Percentiles rank a stretch among this genome's conserved stretches.
These are phyloP conservation scores for Puccinia sorghi DNA, from an alignment of 1,284 basidiomycete species.

Conservation along the genomic window DNA sequence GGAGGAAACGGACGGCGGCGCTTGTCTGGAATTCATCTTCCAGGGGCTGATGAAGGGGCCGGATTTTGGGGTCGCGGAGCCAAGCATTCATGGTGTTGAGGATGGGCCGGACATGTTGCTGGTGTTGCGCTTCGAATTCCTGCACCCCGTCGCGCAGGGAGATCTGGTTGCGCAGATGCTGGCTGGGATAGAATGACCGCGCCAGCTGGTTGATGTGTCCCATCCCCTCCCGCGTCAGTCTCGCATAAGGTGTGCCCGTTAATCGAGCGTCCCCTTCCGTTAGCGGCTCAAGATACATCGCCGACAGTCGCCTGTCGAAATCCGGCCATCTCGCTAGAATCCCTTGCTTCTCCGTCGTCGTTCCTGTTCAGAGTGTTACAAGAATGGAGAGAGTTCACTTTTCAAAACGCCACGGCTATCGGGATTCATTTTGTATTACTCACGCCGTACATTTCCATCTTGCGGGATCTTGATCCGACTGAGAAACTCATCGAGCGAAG, in stretches of 20 bases:
- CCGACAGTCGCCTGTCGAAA: background rate
- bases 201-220: background rate
- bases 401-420: background rate
- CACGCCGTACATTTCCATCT: background rate
- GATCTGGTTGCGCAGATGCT: too few relatives aligned
- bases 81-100: too few relatives aligned
- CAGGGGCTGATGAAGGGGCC: too few relatives aligned
- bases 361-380: too few relatives aligned
- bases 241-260: background rate
- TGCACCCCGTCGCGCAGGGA: too few relatives aligned
- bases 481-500: too few relatives aligned
- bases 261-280: background rate
- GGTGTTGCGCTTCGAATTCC: too few relatives aligned
- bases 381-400: background rate
- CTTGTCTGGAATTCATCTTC: too few relatives aligned
- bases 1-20: too few relatives aligned
- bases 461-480: slow-evolving; percentile 2
- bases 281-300: background rate
- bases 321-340: background rate
- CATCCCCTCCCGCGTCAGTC: background rate
- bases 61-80: too few relatives aligned
- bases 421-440: background rate
- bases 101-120: too few relatives aligned
- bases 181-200: background rate
- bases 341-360: background rate